Evolutionary conservation across 163 green algal genomes (phyloP).

Genomic region (Chlorella variabilis): DNA sequence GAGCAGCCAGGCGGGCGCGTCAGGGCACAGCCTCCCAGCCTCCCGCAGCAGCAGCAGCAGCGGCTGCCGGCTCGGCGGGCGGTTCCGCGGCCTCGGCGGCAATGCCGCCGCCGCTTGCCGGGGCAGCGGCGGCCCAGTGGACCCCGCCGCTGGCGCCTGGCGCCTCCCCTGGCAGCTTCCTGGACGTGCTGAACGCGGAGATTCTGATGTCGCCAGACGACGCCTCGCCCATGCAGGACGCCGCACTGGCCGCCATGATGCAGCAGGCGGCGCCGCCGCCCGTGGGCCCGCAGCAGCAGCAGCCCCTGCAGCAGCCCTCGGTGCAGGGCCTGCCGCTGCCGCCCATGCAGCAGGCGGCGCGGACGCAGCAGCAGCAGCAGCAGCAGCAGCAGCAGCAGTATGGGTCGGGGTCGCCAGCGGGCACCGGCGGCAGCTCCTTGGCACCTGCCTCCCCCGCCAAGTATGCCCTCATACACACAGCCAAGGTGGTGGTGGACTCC

Average conservation of each 20-base stretch:
- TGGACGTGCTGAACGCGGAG: constrained; percentile 21
- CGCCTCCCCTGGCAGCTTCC: constrained; percentile 26
- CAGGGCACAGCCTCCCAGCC: not conserved
- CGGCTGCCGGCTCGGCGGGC: not conserved
- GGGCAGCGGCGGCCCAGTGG: constrained; percentile 15
- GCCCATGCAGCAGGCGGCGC: constrained; percentile 5
- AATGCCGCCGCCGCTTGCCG: not conserved
- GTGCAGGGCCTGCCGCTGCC: constrained; percentile 30
- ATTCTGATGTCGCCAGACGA: constrained; percentile 7
- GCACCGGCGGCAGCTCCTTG: not conserved
- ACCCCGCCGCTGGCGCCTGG: not conserved
- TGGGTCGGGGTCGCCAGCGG: not conserved
- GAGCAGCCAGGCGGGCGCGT: not conserved
- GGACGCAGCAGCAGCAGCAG: not conserved
- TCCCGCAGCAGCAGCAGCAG: not conserved
- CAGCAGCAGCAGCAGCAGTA: constrained; percentile 3
- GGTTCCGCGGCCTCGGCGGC: too few species aligned
- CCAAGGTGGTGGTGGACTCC: constrained; percentile 1
- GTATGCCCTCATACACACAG: constrained; percentile 15
- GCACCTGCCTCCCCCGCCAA: not conserved
- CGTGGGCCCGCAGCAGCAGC: not conserved
- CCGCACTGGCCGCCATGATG: not conserved
- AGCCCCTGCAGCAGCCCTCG: not conserved
- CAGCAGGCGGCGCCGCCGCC: not conserved
- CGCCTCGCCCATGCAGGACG: not conserved